phyloP scores from a whole-genome alignment of 345 rosid genomes.

The Brassica napus region DNA sequence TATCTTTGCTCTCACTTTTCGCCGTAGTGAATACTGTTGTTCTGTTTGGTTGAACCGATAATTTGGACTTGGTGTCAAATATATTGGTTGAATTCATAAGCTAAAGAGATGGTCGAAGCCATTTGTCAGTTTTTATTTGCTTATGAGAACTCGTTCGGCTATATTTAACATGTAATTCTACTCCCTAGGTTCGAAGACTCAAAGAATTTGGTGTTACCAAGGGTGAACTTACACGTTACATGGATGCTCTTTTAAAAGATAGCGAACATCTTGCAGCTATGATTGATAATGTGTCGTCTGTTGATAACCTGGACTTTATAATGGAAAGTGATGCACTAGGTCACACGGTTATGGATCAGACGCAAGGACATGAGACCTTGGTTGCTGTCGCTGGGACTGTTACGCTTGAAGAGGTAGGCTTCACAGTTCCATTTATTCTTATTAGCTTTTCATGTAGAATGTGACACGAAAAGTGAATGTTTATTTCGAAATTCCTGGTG shows the following conservation, averaged over 20 bases:
- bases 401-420: slow-evolving; percentile 85
- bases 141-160: slow-evolving; percentile 14
- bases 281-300: slow-evolving; percentile 97
- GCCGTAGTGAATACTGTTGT: not conserved
- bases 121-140: slow-evolving; percentile 3
- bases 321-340: slow-evolving; percentile 99
- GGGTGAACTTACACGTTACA: slow-evolving; percentile 95
- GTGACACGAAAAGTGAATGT: not conserved
- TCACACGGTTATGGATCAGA: slow-evolving; percentile 96
- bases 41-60: slow-evolving; percentile 13
- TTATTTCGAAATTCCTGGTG: slow-evolving; percentile 10
- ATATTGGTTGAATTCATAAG: slow-evolving; percentile 17
- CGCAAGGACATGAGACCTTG: slow-evolving; percentile 92
- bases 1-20: slow-evolving; percentile 14
- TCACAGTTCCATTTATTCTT: slow-evolving; percentile 6
- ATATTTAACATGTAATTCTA: slow-evolving; percentile 29
- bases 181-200: slow-evolving; percentile 83
- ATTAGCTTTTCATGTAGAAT: slow-evolving; percentile 6
- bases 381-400: slow-evolving; percentile 86
- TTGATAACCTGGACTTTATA: slow-evolving; percentile 95
- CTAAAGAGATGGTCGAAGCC: slow-evolving; percentile 5
- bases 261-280: slow-evolving; percentile 98
- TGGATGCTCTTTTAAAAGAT: slow-evolving; percentile 95
- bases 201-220: slow-evolving; percentile 98
- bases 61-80: slow-evolving; percentile 12